Conservation (phyloP, 2,329 filamentous ascomycete genomes). For the Trichophyton equinum region DNA sequence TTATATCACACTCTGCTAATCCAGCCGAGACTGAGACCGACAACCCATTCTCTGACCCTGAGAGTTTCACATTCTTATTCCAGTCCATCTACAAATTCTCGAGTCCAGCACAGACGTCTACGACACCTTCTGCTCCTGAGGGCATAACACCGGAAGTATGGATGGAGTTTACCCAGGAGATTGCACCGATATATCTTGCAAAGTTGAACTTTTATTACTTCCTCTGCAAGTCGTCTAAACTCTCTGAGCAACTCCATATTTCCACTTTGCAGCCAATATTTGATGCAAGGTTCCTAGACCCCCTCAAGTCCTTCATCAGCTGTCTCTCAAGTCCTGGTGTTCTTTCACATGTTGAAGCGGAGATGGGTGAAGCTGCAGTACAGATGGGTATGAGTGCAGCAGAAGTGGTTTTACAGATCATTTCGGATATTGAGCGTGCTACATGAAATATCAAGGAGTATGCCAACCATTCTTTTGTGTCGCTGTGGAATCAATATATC, state of each 20-base stretch:
- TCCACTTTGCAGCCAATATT: conserved; percentile 24
- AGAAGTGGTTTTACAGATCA: conserved; percentile 11
- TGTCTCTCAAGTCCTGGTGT: conserved; percentile 7
- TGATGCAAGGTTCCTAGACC: conserved; percentile 22
- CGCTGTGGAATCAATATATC: not conserved
- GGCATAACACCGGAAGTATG: conserved; percentile 19
- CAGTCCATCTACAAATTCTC: conserved; percentile 36
- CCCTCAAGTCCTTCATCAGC: conserved; percentile 17
- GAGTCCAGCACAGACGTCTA: conserved; percentile 7
- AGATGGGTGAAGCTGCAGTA: conserved; percentile 9
- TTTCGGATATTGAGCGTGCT: conserved; percentile 9
- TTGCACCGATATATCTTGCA: conserved; percentile 39
- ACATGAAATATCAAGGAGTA: not conserved
- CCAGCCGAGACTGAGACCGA: not conserved
- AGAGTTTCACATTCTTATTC: conserved; percentile 33
- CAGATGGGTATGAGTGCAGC: conserved; percentile 10
- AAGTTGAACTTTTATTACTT: conserved; percentile 49
- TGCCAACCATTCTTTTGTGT: not conserved
- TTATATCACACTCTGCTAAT: conserved; percentile 15
- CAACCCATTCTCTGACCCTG: conserved; percentile 22
- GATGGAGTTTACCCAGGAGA: conserved; percentile 39
- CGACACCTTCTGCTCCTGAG: conserved; percentile 21
- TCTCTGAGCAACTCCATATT: conserved; percentile 38
- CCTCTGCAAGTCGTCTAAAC: conserved; percentile 34
- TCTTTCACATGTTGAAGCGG: conserved; percentile 8